These are phyloP conservation scores for Calvatia gigantea DNA, from an alignment of 768 basidiomycete species.

Conservation along the genomic window DNA sequence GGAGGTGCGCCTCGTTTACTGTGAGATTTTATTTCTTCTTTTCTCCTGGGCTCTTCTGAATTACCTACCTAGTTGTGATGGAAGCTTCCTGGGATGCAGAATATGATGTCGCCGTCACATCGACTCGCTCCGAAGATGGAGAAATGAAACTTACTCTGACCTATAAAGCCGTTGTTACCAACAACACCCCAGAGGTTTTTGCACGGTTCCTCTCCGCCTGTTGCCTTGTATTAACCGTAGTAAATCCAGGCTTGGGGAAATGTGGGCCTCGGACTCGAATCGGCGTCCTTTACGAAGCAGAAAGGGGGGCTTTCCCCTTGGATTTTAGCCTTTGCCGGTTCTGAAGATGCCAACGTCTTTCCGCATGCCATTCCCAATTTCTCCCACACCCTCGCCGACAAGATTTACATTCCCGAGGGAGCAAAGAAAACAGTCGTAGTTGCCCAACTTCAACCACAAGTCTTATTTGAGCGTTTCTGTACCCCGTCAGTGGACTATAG, in stretches of 20 bases:
- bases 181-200: neutral
- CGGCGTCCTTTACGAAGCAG: neutral
- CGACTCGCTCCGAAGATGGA: neutral
- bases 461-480: neutral
- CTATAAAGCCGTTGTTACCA: neutral
- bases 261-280: neutral
- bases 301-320: neutral
- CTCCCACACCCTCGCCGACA: neutral
- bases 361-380: neutral
- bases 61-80: neutral
- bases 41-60: neutral
- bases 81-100: neutral
- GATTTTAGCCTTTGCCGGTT: no score
- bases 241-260: neutral
- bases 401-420: neutral
- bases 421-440: neutral
- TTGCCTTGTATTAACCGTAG: no score
- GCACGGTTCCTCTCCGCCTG: no score
- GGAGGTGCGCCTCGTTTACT: neutral
- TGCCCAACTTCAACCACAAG: neutral
- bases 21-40: neutral
- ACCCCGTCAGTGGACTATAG: neutral
- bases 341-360: no score
- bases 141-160: neutral
- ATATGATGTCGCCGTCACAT: neutral